Conservation (phyloP, 2,329 filamentous ascomycete genomes). For the Arthrobotrys pseudoclavata region DNA sequence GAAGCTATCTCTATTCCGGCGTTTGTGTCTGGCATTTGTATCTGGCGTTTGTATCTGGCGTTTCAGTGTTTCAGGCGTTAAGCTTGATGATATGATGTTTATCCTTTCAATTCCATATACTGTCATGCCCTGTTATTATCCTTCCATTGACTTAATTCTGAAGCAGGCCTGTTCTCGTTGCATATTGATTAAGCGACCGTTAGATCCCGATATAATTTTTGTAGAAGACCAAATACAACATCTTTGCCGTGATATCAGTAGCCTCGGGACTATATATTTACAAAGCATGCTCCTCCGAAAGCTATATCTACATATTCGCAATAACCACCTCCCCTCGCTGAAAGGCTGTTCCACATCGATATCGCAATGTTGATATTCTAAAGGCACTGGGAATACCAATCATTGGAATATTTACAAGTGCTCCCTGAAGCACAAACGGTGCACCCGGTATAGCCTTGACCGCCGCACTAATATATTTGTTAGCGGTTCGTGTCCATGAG, state of each 20-base stretch:
- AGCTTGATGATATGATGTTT: not conserved
- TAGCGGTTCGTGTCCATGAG: not conserved
- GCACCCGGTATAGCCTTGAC: slow-evolving; percentile 64
- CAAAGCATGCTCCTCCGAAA: too few relatives aligned
- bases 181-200: too few relatives aligned
- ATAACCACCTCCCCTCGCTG: too few relatives aligned
- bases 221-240: too few relatives aligned
- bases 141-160: not conserved
- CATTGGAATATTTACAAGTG: slow-evolving; percentile 64
- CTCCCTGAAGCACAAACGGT: slow-evolving; percentile 65
- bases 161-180: too few relatives aligned
- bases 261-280: too few relatives aligned
- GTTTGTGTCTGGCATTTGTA: not conserved
- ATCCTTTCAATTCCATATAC: too few relatives aligned
- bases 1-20: not conserved
- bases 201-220: too few relatives aligned
- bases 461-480: slow-evolving; percentile 64
- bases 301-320: not conserved
- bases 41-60: not conserved
- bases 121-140: not conserved
- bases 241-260: too few relatives aligned
- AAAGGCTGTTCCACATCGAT: not conserved
- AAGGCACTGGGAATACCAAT: slow-evolving; percentile 63
- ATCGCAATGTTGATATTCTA: not conserved
- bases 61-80: not conserved